Evolutionary conservation across 306 rosid species (phyloP).

Genomic region (Sechiopsis laciniata): DNA sequence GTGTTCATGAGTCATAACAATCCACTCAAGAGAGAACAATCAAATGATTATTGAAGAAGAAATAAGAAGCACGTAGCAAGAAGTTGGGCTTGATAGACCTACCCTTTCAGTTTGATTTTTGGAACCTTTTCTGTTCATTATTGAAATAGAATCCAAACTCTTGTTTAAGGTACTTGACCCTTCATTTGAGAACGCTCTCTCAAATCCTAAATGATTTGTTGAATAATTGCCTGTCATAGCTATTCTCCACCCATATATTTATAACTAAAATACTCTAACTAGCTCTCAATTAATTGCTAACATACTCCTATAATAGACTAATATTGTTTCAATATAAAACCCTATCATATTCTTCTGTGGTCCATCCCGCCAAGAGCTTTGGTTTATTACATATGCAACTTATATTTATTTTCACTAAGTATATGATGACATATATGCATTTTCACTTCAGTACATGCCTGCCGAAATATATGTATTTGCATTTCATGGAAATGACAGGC

Average conservation of each 20-base stretch:
- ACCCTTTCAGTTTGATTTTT: neutral
- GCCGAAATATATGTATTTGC: neutral
- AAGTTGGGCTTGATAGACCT: neutral
- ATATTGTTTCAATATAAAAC: too few species aligned
- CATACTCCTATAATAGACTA: too few species aligned
- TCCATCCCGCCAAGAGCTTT: neutral
- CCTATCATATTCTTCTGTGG: neutral
- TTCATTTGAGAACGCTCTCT: too few species aligned
- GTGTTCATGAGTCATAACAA: neutral
- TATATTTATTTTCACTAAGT: neutral
- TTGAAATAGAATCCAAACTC: neutral
- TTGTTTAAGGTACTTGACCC: too few species aligned
- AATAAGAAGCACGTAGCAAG: neutral
- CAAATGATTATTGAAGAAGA: neutral
- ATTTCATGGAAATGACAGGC: slow-evolving; percentile 1
- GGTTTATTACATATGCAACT: neutral
- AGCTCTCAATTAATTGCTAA: too few species aligned
- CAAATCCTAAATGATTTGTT: too few species aligned
- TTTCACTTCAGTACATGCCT: neutral
- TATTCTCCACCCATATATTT: too few species aligned
- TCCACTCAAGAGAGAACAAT: neutral
- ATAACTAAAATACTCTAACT: too few species aligned
- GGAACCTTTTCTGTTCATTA: neutral
- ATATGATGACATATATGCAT: neutral
- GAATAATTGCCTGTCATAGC: too few species aligned